Percentiles rank a stretch among this genome's conserved stretches.
Evolutionary conservation across 2,329 filamentous ascomycete species (phyloP).

Genomic region (Sporothrix phasma): DNA sequence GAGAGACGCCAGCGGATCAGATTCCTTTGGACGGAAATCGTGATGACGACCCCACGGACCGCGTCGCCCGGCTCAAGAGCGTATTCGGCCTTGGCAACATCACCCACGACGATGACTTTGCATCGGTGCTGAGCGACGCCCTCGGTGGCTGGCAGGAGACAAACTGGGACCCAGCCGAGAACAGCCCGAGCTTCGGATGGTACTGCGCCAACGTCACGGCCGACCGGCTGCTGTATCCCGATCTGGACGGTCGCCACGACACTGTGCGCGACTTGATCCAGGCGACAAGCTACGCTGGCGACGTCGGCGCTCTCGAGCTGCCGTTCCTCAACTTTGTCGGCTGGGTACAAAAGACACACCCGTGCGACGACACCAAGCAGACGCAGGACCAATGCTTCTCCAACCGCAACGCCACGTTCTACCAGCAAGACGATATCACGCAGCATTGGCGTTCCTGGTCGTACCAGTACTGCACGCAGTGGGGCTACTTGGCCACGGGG

Average conservation of each 20-base stretch:
- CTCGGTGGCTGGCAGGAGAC: conserved; percentile 37
- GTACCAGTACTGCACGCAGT: conserved; percentile 51
- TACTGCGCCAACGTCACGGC: conserved; percentile 42
- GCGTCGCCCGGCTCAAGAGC: conserved; percentile 28
- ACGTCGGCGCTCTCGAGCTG: conserved; percentile 30
- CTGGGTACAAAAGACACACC: conserved; percentile 27
- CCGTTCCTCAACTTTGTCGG: conserved; percentile 45
- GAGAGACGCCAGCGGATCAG: not conserved
- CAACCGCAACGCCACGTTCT: conserved; percentile 28
- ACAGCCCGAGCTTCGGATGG: conserved; percentile 31
- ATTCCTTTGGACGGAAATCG: not conserved
- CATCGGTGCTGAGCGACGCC: conserved; percentile 31
- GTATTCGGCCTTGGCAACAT: conserved; percentile 39
- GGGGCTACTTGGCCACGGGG: conserved; percentile 71
- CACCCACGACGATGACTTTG: conserved; percentile 40
- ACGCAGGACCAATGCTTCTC: conserved; percentile 32
- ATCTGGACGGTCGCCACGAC: conserved; percentile 27
- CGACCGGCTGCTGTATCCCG: conserved; percentile 32
- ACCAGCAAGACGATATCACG: conserved; percentile 27
- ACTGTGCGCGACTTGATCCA: conserved; percentile 32
- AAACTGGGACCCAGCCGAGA: conserved; percentile 44
- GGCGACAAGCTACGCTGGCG: conserved; percentile 32
- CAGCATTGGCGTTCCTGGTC: conserved; percentile 39
- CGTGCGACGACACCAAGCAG: conserved; percentile 19
- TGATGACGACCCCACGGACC: not conserved